Conservation (phyloP, 192 early-diverging fungal species). For the Bifiguratus adelaidae region DNA sequence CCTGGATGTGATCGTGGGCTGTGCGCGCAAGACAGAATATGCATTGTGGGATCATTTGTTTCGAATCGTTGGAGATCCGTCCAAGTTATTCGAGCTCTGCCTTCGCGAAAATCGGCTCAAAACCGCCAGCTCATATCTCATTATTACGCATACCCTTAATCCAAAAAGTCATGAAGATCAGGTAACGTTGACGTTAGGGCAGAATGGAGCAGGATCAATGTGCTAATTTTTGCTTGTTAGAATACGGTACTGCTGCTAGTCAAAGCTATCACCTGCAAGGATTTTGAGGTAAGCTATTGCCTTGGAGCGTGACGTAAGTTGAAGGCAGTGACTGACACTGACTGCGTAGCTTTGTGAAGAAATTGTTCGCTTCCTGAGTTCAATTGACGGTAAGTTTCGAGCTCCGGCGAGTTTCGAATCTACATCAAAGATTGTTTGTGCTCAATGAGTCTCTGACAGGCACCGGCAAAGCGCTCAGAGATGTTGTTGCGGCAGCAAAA, state of each 20-base stretch:
- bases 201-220: conserved; percentile 24
- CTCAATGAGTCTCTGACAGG: conserved; percentile 9
- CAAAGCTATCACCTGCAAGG: conserved; percentile 58
- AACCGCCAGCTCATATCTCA: conserved; percentile 87
- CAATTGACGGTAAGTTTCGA: conserved; percentile 53
- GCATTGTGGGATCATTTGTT: conserved; percentile 87
- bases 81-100: conserved; percentile 76
- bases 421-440: background rate
- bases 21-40: conserved; percentile 94
- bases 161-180: too few species aligned
- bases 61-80: conserved; percentile 72
- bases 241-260: conserved; percentile 61
- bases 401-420: background rate
- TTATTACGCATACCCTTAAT: conserved; percentile 88
- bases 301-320: background rate
- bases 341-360: conserved; percentile 52
- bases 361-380: conserved; percentile 65
- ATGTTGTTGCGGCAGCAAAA: conserved; percentile 23
- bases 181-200: conserved; percentile 43
- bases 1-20: conserved; percentile 85
- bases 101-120: conserved; percentile 52
- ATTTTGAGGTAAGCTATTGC: conserved; percentile 53
- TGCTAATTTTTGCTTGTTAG: conserved; percentile 12
- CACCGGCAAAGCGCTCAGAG: conserved; percentile 30
- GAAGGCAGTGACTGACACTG: background rate